phyloP scores from a whole-genome alignment of 2,329 filamentous ascomycete genomes.

The Triangularia setosa region DNA sequence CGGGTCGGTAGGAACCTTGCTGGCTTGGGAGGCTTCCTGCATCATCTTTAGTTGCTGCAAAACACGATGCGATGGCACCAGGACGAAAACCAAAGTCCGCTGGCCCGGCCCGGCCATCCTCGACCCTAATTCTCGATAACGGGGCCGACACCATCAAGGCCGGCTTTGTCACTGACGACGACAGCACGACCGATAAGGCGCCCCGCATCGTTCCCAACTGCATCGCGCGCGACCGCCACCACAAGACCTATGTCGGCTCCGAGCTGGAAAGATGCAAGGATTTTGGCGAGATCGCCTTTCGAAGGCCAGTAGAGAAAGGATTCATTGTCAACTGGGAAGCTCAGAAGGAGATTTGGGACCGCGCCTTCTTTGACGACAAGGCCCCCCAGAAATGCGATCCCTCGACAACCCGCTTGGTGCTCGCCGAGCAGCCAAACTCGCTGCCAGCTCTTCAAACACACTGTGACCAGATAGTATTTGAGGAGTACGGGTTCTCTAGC shows the following conservation, averaged over 20 bases:
- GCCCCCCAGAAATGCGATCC: slow-evolving; percentile 70
- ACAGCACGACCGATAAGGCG: slow-evolving; percentile 34
- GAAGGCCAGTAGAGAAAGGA: slow-evolving; percentile 88
- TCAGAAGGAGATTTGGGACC: slow-evolving; percentile 93
- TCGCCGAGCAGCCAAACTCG: slow-evolving; percentile 82
- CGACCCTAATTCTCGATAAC: slow-evolving; percentile 87
- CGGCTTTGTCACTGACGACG: slow-evolving; percentile 59
- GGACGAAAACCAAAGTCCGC: slow-evolving; percentile 48
- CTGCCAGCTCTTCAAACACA: slow-evolving; percentile 79
- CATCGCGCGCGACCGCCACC: slow-evolving; percentile 76
- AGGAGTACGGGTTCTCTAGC: slow-evolving; percentile 89
- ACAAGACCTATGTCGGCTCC: slow-evolving; percentile 73
- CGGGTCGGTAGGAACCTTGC: background rate
- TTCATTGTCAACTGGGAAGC: slow-evolving; percentile 96
- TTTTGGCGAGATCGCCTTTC: slow-evolving; percentile 83
- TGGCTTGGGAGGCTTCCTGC: background rate
- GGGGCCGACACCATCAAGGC: slow-evolving; percentile 90
- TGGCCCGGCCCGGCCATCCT: slow-evolving; percentile 50
- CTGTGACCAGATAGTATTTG: slow-evolving; percentile 94
- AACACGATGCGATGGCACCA: slow-evolving; percentile 17
- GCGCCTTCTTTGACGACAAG: slow-evolving; percentile 71
- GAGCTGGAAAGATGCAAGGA: slow-evolving; percentile 78
- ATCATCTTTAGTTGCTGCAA: background rate
- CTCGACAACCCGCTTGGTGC: slow-evolving; percentile 73
- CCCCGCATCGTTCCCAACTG: slow-evolving; percentile 82